A percentile compares a stretch with the other conserved stretches of the same genome.
Evolutionary conservation across 768 basidiomycete species (phyloP).

Genomic region (Xerocomellus intermedius): DNA sequence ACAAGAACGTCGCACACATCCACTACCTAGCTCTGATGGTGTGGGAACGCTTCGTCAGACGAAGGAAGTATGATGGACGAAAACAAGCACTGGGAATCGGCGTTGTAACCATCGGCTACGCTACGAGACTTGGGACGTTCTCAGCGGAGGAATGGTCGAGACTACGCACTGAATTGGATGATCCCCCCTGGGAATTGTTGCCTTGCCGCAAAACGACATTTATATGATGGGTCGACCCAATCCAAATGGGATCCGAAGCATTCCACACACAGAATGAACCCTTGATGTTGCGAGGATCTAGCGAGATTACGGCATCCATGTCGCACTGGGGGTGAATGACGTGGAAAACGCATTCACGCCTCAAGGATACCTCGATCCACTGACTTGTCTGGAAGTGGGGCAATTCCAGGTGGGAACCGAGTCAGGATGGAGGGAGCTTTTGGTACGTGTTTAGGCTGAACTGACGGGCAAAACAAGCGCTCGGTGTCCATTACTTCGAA

Average conservation of each 20-base stretch:
- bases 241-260: conserved; percentile 20
- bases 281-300: conserved; percentile 51
- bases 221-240: conserved; percentile 60
- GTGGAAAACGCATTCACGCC: conserved; percentile 69
- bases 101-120: conserved; percentile 57
- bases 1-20: conserved; percentile 52
- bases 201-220: conserved; percentile 62
- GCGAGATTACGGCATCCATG: conserved; percentile 43
- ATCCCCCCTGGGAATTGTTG: conserved; percentile 51
- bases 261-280: conserved; percentile 48
- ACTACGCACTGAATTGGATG: conserved; percentile 35
- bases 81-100: conserved; percentile 27
- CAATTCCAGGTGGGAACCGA: conserved; percentile 58
- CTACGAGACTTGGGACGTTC: conserved; percentile 57
- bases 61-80: conserved; percentile 30
- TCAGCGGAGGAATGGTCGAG: conserved; percentile 44
- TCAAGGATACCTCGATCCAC: conserved; percentile 61
- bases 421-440: conserved; percentile 43
- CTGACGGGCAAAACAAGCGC: conserved; percentile 35
- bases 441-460: conserved; percentile 37
- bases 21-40: conserved; percentile 55
- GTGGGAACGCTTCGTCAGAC: conserved; percentile 49
- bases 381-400: conserved; percentile 59
- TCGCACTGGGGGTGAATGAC: conserved; percentile 63
- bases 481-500: conserved; percentile 54